Conservation (phyloP, 176 grass and related monocot genomes). For the bread wheat (Triticum aestivum) region IWGSC_CS_RefSeq_v2.1 NC_057806.1:624245305-624245804, state of each 20-base stretch:
- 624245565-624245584: neutral
- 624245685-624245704: slow-evolving; percentile 54
- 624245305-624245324: too few relatives aligned
- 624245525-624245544: neutral
- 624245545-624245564: neutral
- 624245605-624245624: slow-evolving; percentile 23
- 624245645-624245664: slow-evolving; percentile 27
- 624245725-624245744: slow-evolving; percentile 4
- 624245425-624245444: neutral
- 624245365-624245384: too few relatives aligned
- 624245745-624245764: slow-evolving; percentile 42
- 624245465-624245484: too few relatives aligned
- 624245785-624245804: slow-evolving; percentile 44
- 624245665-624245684: slow-evolving; percentile 15
- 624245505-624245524: neutral
- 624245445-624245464: neutral
- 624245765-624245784: slow-evolving; percentile 3
- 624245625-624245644: slow-evolving; percentile 49
- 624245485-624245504: too few relatives aligned
- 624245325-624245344: too few relatives aligned
- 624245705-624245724: slow-evolving; percentile 46
- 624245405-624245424: too few relatives aligned
- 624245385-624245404: too few relatives aligned
- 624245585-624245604: slow-evolving; percentile 11
- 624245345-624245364: too few relatives aligned